These are phyloP conservation scores for Arabidopsis arenosa DNA, from an alignment of 345 rosid species.

Conservation along the genomic window DNA sequence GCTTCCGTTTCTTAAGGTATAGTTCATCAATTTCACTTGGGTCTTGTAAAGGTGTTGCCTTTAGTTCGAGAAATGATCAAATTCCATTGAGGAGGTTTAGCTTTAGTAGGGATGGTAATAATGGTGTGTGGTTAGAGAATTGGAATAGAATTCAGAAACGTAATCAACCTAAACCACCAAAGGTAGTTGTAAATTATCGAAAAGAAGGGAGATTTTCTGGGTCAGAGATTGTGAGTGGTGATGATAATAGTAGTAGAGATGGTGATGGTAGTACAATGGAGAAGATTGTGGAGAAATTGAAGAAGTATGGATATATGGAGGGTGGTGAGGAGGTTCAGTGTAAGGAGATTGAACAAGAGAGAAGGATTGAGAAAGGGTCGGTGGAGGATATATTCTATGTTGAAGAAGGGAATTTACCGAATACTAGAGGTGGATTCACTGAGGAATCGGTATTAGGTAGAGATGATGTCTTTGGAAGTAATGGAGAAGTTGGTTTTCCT, in stretches of 20 bases:
- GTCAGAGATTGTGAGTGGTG: constrained; percentile 45
- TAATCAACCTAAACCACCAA: constrained; percentile 59
- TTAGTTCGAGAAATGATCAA: constrained; percentile 34
- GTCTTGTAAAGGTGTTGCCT: constrained; percentile 33
- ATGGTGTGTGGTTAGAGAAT: constrained; percentile 49
- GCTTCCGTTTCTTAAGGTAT: constrained; percentile 56
- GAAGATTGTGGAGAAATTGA: constrained; percentile 84
- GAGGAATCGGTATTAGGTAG: constrained; percentile 55
- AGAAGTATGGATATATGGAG: constrained; percentile 69
- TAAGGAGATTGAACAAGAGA: constrained; percentile 46
- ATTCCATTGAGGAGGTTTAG: constrained; percentile 42
- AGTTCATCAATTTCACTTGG: constrained; percentile 47
- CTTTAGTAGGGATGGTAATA: constrained; percentile 32
- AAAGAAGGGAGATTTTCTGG: constrained; percentile 47
- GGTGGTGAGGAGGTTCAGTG: constrained; percentile 41
- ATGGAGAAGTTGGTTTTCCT: constrained; percentile 68
- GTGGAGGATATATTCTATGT: constrained; percentile 77
- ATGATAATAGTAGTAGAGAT: constrained; percentile 25
- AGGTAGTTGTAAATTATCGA: constrained; percentile 59
- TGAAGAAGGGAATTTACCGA: constrained; percentile 77
- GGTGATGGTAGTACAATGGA: constrained; percentile 66
- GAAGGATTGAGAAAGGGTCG: constrained; percentile 75
- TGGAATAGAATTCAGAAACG: constrained; percentile 64
- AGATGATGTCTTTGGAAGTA: constrained; percentile 2
- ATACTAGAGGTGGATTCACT: constrained; percentile 71